phyloP scores from a whole-genome alignment of 1,284 basidiomycete species.

The Vanrija sp. region DNA sequence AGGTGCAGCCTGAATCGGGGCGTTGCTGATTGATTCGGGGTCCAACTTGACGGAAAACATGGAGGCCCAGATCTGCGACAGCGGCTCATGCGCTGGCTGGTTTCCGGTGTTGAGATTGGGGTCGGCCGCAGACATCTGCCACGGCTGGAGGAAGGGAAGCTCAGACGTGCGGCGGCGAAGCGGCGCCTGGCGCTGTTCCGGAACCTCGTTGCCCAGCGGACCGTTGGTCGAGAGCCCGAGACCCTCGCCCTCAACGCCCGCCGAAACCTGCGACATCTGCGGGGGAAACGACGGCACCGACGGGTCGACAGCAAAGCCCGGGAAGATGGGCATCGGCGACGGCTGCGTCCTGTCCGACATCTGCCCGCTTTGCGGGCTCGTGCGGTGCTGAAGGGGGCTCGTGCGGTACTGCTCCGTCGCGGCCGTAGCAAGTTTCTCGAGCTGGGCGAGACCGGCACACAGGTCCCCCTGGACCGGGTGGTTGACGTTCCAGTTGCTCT shows the following conservation, averaged over 20 bases:
- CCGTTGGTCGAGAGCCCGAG: too few relatives aligned
- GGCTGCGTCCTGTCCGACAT: neutral
- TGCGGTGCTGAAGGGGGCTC: neutral
- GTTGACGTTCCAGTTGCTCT: slow-evolving; percentile 37
- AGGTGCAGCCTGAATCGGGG: neutral
- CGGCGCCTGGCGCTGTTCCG: too few relatives aligned
- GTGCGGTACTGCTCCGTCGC: slow-evolving; percentile 17
- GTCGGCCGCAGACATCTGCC: neutral
- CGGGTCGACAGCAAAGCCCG: slow-evolving; percentile 8
- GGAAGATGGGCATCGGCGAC: slow-evolving; percentile 8
- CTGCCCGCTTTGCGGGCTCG: neutral
- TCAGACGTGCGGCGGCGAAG: neutral
- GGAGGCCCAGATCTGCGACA: slow-evolving; percentile 38
- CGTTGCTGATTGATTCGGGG: slow-evolving; percentile 1
- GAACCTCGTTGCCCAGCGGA: too few relatives aligned
- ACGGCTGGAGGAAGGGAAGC: slow-evolving; percentile 16
- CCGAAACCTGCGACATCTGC: too few relatives aligned
- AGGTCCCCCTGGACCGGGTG: slow-evolving; percentile 48
- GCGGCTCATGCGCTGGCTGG: neutral
- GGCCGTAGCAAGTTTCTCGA: slow-evolving; percentile 40
- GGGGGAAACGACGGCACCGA: slow-evolving; percentile 1
- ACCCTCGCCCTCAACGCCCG: too few relatives aligned
- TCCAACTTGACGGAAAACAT: slow-evolving; percentile 47
- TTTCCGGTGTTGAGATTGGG: too few relatives aligned
- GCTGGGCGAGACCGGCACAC: slow-evolving; percentile 40